Evolutionary conservation across 2,329 filamentous ascomycete genomes (phyloP), one percentile per base, ranked within the genome.

Genomic region (Xylaria sp.): DNA sequence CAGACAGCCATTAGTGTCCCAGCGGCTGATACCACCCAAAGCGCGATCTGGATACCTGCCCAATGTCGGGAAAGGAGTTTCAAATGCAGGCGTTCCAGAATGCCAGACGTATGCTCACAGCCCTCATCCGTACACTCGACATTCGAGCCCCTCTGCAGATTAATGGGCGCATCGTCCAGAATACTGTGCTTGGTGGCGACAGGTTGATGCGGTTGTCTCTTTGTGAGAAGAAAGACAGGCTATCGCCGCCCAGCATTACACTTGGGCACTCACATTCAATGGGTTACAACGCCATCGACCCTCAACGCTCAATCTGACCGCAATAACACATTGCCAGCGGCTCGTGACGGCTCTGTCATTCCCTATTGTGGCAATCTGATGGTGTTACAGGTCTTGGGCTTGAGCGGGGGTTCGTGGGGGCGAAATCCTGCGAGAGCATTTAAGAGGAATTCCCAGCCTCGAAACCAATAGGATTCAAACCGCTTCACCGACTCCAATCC

Each of bases 391-490:
- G 52, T 54, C 60, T 62, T 61, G 23, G 53, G 35, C 37, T 46
- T 57, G 65, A 64, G 69, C 71, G 64, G 69, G 70, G 62, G 68
- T 67, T 56, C 58, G 61, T 71, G 71, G 70, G 70, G 70, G 70
- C 70, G 61, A 60, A 71, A 71, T 70, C 69, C 70, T 72, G 69
- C 69, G 17, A 61, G 52, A 52, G 55, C 57, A 60, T 53, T 9
- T 35, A 52, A 45, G 35, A 60, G 45, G 35, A 51, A 38, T 33
- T 49, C 21, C 37, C 49, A 38, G 23, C 43, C 21, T 60, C 45
- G 23, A 67, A 58, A 28, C 55, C 54, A 64, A 61, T 55, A 51
- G 49, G 45, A 61, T 45, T 43, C 45, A 58, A 51, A 43, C 58
- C 19, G 38, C 40, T 51, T 61, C 58, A 57, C 61, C 57, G 58